Conservation (phyloP, 768 basidiomycete species). For the Trametes cingulata region DNA sequence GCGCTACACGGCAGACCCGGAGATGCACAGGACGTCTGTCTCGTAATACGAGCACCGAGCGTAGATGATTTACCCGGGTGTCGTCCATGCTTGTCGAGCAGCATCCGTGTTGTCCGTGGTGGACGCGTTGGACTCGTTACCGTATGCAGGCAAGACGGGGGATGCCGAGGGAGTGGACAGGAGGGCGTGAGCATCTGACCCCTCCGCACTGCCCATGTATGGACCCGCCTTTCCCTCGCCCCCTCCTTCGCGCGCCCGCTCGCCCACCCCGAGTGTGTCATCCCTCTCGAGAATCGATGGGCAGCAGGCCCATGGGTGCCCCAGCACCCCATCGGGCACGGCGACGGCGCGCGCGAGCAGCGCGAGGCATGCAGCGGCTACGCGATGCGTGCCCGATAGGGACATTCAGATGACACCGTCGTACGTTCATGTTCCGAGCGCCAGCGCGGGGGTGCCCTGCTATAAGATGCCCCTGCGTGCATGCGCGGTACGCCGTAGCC, state of each 20-base stretch:
- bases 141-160: neutral
- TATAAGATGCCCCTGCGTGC: conserved; percentile 10
- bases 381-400: conserved; percentile 16
- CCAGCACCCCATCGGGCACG: neutral
- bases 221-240: conserved; percentile 13
- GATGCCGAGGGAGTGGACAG: neutral
- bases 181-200: conserved; percentile 10
- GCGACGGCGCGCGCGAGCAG: neutral
- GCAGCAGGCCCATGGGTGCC: neutral
- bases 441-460: neutral
- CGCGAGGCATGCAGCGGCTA: neutral
- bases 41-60: neutral
- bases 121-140: conserved; percentile 15
- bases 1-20: too few relatives aligned
- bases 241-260: neutral
- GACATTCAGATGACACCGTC: conserved; percentile 20
- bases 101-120: neutral
- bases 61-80: neutral
- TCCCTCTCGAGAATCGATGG: neutral
- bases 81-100: too few relatives aligned
- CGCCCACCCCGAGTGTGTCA: neutral
- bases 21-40: too few relatives aligned
- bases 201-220: conserved; percentile 5
- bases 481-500: neutral
- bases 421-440: conserved; percentile 12